Evolutionary conservation across 1,284 basidiomycete genomes (phyloP).

Genomic region (Leccinum discolor): DNA sequence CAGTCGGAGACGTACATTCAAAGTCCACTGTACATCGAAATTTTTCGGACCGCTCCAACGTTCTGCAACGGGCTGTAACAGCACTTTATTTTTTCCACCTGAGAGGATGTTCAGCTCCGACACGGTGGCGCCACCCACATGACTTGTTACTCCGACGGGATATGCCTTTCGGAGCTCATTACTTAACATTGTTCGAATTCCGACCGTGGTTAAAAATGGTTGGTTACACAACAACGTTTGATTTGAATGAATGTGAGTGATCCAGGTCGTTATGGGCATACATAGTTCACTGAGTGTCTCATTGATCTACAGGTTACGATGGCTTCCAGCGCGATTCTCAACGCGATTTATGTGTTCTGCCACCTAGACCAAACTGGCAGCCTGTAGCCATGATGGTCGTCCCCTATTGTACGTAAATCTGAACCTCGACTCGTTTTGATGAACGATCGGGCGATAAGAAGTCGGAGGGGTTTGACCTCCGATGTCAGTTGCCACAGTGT

Average conservation of each 20-base stretch:
- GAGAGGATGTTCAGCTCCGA: neutral
- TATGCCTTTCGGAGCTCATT: neutral
- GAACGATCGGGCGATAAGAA: conserved; percentile 14
- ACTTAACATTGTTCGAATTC: neutral
- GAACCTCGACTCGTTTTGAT: neutral
- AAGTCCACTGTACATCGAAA: too few species aligned
- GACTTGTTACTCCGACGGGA: neutral
- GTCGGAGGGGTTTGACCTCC: conserved; percentile 28
- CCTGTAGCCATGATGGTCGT: neutral
- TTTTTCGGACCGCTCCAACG: too few species aligned
- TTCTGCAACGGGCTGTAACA: too few species aligned
- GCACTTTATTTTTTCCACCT: neutral
- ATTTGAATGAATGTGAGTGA: neutral
- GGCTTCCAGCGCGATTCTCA: too few species aligned
- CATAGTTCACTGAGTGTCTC: neutral
- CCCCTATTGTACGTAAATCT: conserved; percentile 1
- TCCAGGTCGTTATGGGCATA: neutral
- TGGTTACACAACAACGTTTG: neutral
- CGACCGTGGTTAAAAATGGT: neutral
- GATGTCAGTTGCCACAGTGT: conserved; percentile 16
- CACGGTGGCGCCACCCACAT: neutral
- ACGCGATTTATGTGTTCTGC: neutral
- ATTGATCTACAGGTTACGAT: neutral
- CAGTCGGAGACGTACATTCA: too few species aligned
- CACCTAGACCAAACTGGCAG: neutral